Percentiles rank a stretch among this genome's conserved stretches.
Evolutionary conservation across 2,329 filamentous ascomycete species (phyloP).

Genomic region (Stagonosporopsis rhizophila): DNA sequence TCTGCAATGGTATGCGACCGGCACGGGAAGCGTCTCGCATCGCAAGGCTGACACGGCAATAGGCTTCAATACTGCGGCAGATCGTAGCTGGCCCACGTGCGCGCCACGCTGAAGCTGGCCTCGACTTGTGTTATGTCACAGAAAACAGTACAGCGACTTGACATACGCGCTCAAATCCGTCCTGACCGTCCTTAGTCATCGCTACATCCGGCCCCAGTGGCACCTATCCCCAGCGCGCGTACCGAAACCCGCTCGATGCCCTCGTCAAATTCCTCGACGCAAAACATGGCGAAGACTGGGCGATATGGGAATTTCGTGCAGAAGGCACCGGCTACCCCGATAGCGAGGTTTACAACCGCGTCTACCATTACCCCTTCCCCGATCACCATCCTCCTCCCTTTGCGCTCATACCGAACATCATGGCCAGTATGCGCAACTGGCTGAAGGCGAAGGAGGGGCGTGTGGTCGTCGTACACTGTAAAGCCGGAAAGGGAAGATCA

Average conservation of each 20-base stretch:
- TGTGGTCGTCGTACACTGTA: conserved; percentile 93
- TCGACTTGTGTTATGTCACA: conserved; percentile 96
- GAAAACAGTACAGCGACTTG: conserved; percentile 67
- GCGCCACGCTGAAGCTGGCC: conserved; percentile 82
- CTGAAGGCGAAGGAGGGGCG: conserved; percentile 62
- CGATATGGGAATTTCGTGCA: conserved; percentile 97
- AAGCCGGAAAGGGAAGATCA: conserved; percentile 92
- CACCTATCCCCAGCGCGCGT: conserved; percentile 88
- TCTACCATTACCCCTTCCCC: conserved; percentile 93
- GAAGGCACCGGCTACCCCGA: conserved; percentile 97
- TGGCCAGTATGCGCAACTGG: conserved; percentile 94
- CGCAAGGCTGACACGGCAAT: conserved; percentile 2
- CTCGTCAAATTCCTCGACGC: conserved; percentile 87
- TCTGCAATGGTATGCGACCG: conserved; percentile 3
- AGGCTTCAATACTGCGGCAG: conserved; percentile 73
- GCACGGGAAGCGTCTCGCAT: background rate
- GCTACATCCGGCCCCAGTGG: conserved; percentile 86
- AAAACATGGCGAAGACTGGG: conserved; percentile 82
- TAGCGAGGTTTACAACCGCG: conserved; percentile 80
- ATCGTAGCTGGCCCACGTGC: conserved; percentile 88
- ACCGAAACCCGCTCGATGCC: conserved; percentile 88
- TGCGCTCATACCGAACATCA: conserved; percentile 82
- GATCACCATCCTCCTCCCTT: conserved; percentile 98
- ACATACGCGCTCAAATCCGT: background rate
- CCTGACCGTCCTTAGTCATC: conserved; percentile 60